Conservation (phyloP, 2,329 filamentous ascomycete species). For the Polychaeton citri region DNA sequence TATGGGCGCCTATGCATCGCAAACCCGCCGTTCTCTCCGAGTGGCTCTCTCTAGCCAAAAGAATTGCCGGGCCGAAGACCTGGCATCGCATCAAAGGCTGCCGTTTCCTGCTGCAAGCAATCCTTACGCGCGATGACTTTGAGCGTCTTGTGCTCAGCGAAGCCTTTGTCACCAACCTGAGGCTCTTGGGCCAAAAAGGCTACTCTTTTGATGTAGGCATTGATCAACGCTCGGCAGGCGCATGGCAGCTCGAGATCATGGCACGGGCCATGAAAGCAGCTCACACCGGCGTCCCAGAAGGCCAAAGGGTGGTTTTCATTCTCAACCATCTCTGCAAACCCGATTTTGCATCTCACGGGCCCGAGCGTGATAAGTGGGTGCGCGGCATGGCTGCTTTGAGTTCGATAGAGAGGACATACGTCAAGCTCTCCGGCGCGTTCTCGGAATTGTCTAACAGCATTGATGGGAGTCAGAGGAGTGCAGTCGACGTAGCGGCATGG, state of each 20-base stretch:
- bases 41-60: slow-evolving; percentile 52
- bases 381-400: slow-evolving; percentile 63
- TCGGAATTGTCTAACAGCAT: slow-evolving; percentile 54
- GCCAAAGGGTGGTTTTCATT: slow-evolving; percentile 51
- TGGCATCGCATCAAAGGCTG: slow-evolving; percentile 65
- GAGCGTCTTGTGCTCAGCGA: slow-evolving; percentile 19
- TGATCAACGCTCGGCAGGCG: slow-evolving; percentile 64
- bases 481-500: slow-evolving; percentile 50
- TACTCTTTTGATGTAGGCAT: slow-evolving; percentile 73
- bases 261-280: slow-evolving; percentile 30
- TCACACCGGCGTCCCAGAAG: slow-evolving; percentile 46
- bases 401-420: slow-evolving; percentile 53
- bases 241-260: slow-evolving; percentile 39
- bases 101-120: slow-evolving; percentile 61
- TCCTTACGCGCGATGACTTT: slow-evolving; percentile 23
- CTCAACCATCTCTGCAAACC: slow-evolving; percentile 87
- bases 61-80: slow-evolving; percentile 45
- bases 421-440: slow-evolving; percentile 85
- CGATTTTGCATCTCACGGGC: slow-evolving; percentile 34
- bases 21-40: slow-evolving; percentile 44
- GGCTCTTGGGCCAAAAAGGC: slow-evolving; percentile 42
- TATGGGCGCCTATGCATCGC: slow-evolving; percentile 79
- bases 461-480: slow-evolving; percentile 31
- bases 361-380: slow-evolving; percentile 38
- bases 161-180: slow-evolving; percentile 36